phyloP scores from a whole-genome alignment of 2,329 filamentous ascomycete species.

The Ophiocordyceps polyrhachis-furcata region DNA sequence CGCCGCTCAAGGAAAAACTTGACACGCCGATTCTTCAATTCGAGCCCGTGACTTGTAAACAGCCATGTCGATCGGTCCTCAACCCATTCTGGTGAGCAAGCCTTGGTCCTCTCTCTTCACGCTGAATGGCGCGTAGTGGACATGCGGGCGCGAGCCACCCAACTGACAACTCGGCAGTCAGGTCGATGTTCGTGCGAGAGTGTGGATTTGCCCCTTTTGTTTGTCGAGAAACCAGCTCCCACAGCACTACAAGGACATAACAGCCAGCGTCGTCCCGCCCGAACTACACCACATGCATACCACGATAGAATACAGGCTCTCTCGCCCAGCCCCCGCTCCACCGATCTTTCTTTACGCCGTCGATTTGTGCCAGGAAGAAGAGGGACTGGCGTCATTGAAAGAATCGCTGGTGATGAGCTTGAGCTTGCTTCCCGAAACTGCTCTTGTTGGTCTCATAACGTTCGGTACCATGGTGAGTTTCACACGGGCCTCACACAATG shows the following conservation, averaged over 20 bases:
- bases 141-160: conserved; percentile 5
- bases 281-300: conserved; percentile 69
- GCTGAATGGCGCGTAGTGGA: too few relatives aligned
- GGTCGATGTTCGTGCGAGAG: conserved; percentile 63
- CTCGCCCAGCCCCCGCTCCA: conserved; percentile 64
- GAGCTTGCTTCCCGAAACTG: conserved; percentile 62
- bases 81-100: conserved; percentile 79
- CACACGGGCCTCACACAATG: neutral
- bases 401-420: conserved; percentile 77
- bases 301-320: conserved; percentile 76
- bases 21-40: conserved; percentile 82
- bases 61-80: conserved; percentile 83
- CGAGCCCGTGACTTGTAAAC: conserved; percentile 92
- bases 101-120: neutral
- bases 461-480: conserved; percentile 75
- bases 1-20: conserved; percentile 83
- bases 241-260: conserved; percentile 81
- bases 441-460: conserved; percentile 67
- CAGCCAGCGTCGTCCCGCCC: conserved; percentile 61
- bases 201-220: conserved; percentile 85
- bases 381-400: conserved; percentile 65
- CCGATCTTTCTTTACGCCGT: conserved; percentile 80
- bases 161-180: conserved; percentile 31
- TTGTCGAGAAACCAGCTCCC: conserved; percentile 67
- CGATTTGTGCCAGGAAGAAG: conserved; percentile 76